A percentile compares a stretch with the other conserved stretches of the same genome.
These are phyloP conservation scores for Paraphaeosphaeria minitans DNA, from an alignment of 2,329 filamentous ascomycete species.

Conservation along the genomic window DNA sequence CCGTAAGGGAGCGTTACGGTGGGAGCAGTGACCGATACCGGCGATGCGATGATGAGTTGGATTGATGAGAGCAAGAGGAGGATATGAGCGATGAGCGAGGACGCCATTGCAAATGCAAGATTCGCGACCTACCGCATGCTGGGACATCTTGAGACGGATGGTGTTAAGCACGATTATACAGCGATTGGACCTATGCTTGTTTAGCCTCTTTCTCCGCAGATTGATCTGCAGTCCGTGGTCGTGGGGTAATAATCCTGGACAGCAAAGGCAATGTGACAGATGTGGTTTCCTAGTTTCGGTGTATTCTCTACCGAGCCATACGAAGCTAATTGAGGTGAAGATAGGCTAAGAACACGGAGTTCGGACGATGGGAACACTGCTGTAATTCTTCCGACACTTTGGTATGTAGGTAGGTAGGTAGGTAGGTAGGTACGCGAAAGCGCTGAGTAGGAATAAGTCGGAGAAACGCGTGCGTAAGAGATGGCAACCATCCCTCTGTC, in stretches of 20 bases:
- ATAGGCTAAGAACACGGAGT: not conserved
- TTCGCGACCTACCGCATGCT: not conserved
- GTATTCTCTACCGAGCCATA: slow-evolving; percentile 12
- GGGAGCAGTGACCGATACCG: slow-evolving; percentile 15
- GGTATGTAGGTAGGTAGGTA: too few relatives aligned
- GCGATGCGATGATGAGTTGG: slow-evolving; percentile 17
- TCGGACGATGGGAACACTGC: not conserved
- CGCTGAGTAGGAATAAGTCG: not conserved
- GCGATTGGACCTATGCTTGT: slow-evolving; percentile 7
- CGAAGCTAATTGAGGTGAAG: slow-evolving; percentile 1
- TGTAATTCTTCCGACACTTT: slow-evolving; percentile 19
- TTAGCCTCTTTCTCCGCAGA: slow-evolving; percentile 37
- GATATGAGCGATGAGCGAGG: slow-evolving; percentile 5
- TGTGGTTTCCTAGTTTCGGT: slow-evolving; percentile 15
- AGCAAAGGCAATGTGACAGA: not conserved
- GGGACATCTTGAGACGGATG: not conserved
- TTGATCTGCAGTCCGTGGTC: slow-evolving; percentile 23
- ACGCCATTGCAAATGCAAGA: slow-evolving; percentile 19
- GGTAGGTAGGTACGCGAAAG: not conserved
- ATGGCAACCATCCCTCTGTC: too few relatives aligned
- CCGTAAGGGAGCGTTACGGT: slow-evolving; percentile 42
- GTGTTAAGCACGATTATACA: slow-evolving; percentile 10
- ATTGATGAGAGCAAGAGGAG: not conserved
- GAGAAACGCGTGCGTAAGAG: not conserved
- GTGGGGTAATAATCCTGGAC: slow-evolving; percentile 20